phyloP scores from a whole-genome alignment of 2,329 filamentous ascomycete species.

The Cryphonectria radicalis region DNA sequence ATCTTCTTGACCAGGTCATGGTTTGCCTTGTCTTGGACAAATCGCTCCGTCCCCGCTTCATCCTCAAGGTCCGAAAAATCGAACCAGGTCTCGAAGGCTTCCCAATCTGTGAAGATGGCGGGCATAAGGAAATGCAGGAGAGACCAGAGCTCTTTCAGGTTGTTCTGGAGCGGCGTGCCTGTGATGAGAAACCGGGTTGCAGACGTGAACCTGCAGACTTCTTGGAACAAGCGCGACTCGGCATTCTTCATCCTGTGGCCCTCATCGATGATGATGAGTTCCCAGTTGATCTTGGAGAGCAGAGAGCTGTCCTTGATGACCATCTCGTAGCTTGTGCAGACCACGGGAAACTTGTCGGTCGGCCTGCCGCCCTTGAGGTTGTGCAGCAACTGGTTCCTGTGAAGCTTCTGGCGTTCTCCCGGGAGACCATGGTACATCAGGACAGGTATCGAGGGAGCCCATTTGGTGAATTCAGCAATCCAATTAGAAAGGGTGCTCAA shows the following conservation, averaged over 20 bases:
- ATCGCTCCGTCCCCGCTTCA: slow-evolving; percentile 75
- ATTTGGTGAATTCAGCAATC: slow-evolving; percentile 90
- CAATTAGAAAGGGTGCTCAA: slow-evolving; percentile 93
- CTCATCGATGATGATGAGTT: slow-evolving; percentile 98
- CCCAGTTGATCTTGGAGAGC: slow-evolving; percentile 86
- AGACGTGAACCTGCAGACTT: slow-evolving; percentile 85
- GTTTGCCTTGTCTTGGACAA: slow-evolving; percentile 78
- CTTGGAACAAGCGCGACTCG: slow-evolving; percentile 87
- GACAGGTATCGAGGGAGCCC: slow-evolving; percentile 87
- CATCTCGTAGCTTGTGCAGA: slow-evolving; percentile 96
- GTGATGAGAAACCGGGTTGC: slow-evolving; percentile 92
- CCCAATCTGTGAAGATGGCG: slow-evolving; percentile 89
- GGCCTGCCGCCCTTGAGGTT: slow-evolving; percentile 66
- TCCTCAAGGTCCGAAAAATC: slow-evolving; percentile 93
- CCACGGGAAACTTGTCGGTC: slow-evolving; percentile 77
- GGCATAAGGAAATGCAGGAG: slow-evolving; percentile 91
- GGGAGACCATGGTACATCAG: slow-evolving; percentile 90
- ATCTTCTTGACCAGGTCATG: slow-evolving; percentile 83
- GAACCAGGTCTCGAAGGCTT: slow-evolving; percentile 94
- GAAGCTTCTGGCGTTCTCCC: slow-evolving; percentile 75
- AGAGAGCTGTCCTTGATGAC: slow-evolving; percentile 87
- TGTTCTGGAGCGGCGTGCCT: slow-evolving; percentile 94
- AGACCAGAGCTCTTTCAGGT: slow-evolving; percentile 93
- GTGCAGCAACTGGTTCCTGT: slow-evolving; percentile 70
- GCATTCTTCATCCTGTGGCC: slow-evolving; percentile 97